Evolutionary conservation across 177 flowering plant species (phyloP), one percentile per base, ranked within the genome.

Genomic region (Vitis hybrid): DNA sequence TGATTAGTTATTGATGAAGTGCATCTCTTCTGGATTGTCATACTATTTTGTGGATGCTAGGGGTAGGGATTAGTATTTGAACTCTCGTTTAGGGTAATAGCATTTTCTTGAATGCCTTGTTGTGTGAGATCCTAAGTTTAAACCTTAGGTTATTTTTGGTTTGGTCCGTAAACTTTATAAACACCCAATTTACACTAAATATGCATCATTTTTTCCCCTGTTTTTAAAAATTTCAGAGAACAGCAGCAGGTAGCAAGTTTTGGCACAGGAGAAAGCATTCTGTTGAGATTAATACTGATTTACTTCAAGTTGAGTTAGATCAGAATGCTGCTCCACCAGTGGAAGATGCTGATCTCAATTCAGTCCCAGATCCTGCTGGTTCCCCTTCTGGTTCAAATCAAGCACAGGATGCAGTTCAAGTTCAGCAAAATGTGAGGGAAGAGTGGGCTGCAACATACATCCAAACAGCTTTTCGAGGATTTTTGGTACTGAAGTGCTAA

Each of bases 401-500:
- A 80, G 79, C 76, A 17, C 83, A 78, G 17, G 67, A 73, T 73
- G 73, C 74, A 67, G 71, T 66, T 71, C 81, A 79, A 60, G 53
- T 70, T 73, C 82, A 85, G 67, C 80, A 69, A 30, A 71, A 65
- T 63, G 63, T 32, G 54, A 84, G 74, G 74, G 94, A 91, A 80
- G 88, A 85, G 71, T 78, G 85, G 88, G 98, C 99, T 66, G 97
- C 99, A 56, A 90, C 80, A 61, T 76, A 72, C 62, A 90, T 95
- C 74, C 99, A 95, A 74, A 87, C 98, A 57, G 92, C 91, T 50
- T 95, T 93, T 77, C 85, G 98, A 75, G 97, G 97, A 78, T 91
- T 95, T 81, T 80, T 95, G 99, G 99, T 95, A 84, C 50, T 66
- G 48, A 60, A 17, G 58, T 18, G 6, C 3, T 61, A n/a, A 8